Base-by-base conservation (phyloP, 306 rosid genomes). In the Ziziphus jujuba region DNA sequence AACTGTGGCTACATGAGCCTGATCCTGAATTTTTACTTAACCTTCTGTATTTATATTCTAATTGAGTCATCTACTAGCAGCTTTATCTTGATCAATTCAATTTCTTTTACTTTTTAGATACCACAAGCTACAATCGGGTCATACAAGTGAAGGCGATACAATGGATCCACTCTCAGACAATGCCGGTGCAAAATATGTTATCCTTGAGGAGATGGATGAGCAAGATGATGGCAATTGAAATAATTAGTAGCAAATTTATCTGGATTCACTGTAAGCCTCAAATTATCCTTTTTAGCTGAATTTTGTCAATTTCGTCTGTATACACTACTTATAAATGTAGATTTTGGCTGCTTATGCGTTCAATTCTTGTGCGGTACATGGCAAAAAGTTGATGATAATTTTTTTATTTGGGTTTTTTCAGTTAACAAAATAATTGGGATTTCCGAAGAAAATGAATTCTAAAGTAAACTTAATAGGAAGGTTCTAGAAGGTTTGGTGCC, bases 171-270 rank as follows among this genome's bases (percentile, higher is more conserved):
- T 59, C 44, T 17, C 78, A 52, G 55, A 52, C 63, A 85, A 83
- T 69, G 65, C 69, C 45, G 84, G 82, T n/a, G 77, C 96, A 68
- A 93, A 83, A 76, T 93, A 93, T 80, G 91, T 93, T 76, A 88
- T 93, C 69, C 91, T 93, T 38, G 97, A 88, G 81, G 95, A 90
- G 78, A 72, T 66, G 79, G 97, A 90, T 23, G 91, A 86, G 71
- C 89, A 76, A 76, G 87, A 90, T 49, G 84, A 79, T 59, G 67
- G 55, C 22, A 75, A 55, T 47, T 88, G 78, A 86, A 65, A 65
- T 63, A 74, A 47, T 33, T 21, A 20, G 21, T 11, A 55, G 73
- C 48, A 43, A 65, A 40, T 67, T 61, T 50, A 62, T 69, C 44
- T 49, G 55, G 68, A 71, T 48, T 77, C 64, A 38, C 66, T 65